phyloP scores from a whole-genome alignment of 352 stramenopile species.

The Globisporangium apiculatum region DNA sequence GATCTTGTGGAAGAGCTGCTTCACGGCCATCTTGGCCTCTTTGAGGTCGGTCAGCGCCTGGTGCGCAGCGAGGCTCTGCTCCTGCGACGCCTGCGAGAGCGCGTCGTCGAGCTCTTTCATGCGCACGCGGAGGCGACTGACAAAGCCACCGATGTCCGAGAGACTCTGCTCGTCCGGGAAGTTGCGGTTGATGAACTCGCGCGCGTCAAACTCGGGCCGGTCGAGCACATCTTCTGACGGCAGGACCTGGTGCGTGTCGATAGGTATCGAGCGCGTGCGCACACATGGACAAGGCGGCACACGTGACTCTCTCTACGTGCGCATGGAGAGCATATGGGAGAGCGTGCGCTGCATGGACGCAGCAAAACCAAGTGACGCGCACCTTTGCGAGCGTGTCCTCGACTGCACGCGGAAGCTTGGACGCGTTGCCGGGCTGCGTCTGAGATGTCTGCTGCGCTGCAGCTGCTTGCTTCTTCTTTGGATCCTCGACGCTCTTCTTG shows the following conservation, averaged over 20 bases:
- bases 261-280: background rate
- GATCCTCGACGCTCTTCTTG: slow-evolving; percentile 7
- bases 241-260: slow-evolving; percentile 29
- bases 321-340: background rate
- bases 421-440: slow-evolving; percentile 19
- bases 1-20: slow-evolving; percentile 91
- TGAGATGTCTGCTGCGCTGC: background rate
- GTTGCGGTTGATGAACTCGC: slow-evolving; percentile 90
- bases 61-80: slow-evolving; percentile 66
- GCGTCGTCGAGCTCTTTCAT: slow-evolving; percentile 81
- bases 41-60: slow-evolving; percentile 80
- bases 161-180: slow-evolving; percentile 87
- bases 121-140: slow-evolving; percentile 60
- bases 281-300: too few relatives aligned
- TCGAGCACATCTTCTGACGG: slow-evolving; percentile 86
- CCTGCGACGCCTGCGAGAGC: slow-evolving; percentile 71
- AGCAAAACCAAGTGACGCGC: background rate
- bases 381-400: slow-evolving; percentile 52
- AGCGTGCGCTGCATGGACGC: background rate
- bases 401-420: slow-evolving; percentile 43
- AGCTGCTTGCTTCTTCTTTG: slow-evolving; percentile 16
- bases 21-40: slow-evolving; percentile 77
- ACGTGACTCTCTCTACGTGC: background rate
- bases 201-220: slow-evolving; percentile 84
- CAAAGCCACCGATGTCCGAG: slow-evolving; percentile 75